Evolutionary conservation across 1,284 basidiomycete genomes (phyloP), one percentile per base, ranked within the genome.

Genomic region (Termitomyces sp.): DNA sequence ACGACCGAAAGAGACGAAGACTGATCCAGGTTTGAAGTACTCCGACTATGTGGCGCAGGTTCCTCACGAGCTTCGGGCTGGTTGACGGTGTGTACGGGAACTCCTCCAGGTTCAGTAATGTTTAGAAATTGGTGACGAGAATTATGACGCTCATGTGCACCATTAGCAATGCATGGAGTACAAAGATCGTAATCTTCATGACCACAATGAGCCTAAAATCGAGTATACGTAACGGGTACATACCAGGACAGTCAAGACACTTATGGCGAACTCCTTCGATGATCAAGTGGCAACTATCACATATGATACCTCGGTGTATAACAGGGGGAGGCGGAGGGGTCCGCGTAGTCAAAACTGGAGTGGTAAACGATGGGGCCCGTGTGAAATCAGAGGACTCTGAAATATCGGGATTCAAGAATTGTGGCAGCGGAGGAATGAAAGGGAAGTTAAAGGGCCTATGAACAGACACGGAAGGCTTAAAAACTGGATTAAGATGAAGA

Each of bases 171-270:
- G 65, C 87, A 90, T 1, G 57, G 7, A 0, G 78, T 74, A 64
- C 88, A 91, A 40, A 89, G 69, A 65, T 91, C 88, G 62, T 80
- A 90, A 65, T 90, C 87, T 80, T 50, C 0, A 47, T 26, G 26
- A 35, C 35, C 5, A 24, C 6, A 31, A 37, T 46, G 6, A 45
- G 39, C n/a, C 10, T 37, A 16, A 30, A 39, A 5, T n/a, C 33
- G 39, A 44, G 16, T 33, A 40, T 42, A 5, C 16, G 34, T 4
- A 33, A 39, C 11, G 42, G 46, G 38, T 39, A 66, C 74, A 43
- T 63, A 86, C 85, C 74, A 46, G 75, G 71, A 64, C 87, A 90
- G 60, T 89, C 86, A 14, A 89, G 68, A 58, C 87, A 90, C 66
- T 89, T 90, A 66, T 87, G 81, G 41, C 88, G 77, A 52, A 80